These are phyloP conservation scores for Saccharomycopsis sp. DNA, from an alignment of 805 yeast species.

Conservation along the genomic window DNA sequence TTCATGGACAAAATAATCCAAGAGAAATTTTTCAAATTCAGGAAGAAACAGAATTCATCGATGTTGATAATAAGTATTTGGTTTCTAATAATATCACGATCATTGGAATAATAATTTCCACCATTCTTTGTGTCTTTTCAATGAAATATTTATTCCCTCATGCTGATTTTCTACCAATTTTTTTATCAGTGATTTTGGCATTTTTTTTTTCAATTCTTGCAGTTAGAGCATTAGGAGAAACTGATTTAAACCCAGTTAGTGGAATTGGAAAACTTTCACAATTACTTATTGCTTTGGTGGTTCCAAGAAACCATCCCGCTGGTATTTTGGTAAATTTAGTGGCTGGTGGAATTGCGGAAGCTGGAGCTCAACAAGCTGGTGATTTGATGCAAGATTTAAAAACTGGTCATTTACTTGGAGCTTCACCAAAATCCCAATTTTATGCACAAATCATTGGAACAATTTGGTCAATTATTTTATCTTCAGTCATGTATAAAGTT, in stretches of 20 bases:
- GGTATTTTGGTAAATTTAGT: conserved; percentile 75
- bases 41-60: conserved; percentile 16
- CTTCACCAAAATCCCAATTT: conserved; percentile 88
- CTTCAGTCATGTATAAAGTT: conserved; percentile 72
- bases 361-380: conserved; percentile 99
- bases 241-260: conserved; percentile 92
- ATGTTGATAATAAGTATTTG: conserved; percentile 35
- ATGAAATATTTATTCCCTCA: conserved; percentile 57
- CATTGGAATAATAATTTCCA: conserved; percentile 55
- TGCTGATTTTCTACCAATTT: conserved; percentile 54
- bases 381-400: conserved; percentile 96
- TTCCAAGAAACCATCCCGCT: conserved; percentile 69
- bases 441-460: conserved; percentile 86
- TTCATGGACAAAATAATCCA: not conserved
- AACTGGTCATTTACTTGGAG: conserved; percentile 86
- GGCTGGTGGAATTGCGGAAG: conserved; percentile 97
- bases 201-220: conserved; percentile 75
- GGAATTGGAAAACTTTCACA: conserved; percentile 95
- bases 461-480: conserved; percentile 66
- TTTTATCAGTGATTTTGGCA: conserved; percentile 64
- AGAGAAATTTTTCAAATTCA: conserved; percentile 18
- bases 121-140: conserved; percentile 55
- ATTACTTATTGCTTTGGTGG: conserved; percentile 69
- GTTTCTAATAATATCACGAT: conserved; percentile 40
- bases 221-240: conserved; percentile 91